A percentile compares a stretch with the other conserved stretches of the same genome.
Conservation (phyloP, 495 filamentous ascomycete genomes). For the Bryoglossum gracile region DNA sequence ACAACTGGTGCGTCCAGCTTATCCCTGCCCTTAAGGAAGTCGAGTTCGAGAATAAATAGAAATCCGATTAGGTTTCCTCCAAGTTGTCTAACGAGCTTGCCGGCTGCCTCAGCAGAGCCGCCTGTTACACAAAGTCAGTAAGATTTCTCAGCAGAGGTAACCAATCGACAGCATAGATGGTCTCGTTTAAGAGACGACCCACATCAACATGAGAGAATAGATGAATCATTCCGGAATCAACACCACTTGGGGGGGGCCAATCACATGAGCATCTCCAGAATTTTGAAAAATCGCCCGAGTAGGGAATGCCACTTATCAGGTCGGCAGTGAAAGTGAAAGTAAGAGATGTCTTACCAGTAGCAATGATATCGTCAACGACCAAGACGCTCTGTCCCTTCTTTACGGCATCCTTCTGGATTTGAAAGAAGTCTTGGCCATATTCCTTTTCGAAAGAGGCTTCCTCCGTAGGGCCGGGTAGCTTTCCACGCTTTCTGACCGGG, state of each 20-base stretch:
- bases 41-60: conserved; percentile 92
- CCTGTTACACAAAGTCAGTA: conserved; percentile 41
- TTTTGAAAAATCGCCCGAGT: too few relatives aligned
- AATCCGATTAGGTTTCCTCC: conserved; percentile 82
- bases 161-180: too few relatives aligned
- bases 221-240: too few relatives aligned
- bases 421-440: conserved; percentile 93
- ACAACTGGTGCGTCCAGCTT: conserved; percentile 78
- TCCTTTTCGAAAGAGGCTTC: conserved; percentile 88
- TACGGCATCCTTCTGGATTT: conserved; percentile 84
- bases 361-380: conserved; percentile 96
- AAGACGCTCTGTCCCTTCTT: conserved; percentile 83
- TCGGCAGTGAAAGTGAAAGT: too few relatives aligned
- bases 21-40: conserved; percentile 84
- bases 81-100: conserved; percentile 73
- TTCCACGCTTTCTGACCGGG: conserved; percentile 91
- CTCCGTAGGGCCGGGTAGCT: conserved; percentile 82
- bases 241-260: too few relatives aligned
- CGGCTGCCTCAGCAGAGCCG: conserved; percentile 85
- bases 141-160: too few relatives aligned
- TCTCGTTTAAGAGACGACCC: too few relatives aligned
- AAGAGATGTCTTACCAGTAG: conserved; percentile 80
- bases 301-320: too few relatives aligned
- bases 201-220: too few relatives aligned
- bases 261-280: too few relatives aligned